Evolutionary conservation across 2,329 filamentous ascomycete genomes (phyloP).

Genomic region (Chalara sp.): DNA sequence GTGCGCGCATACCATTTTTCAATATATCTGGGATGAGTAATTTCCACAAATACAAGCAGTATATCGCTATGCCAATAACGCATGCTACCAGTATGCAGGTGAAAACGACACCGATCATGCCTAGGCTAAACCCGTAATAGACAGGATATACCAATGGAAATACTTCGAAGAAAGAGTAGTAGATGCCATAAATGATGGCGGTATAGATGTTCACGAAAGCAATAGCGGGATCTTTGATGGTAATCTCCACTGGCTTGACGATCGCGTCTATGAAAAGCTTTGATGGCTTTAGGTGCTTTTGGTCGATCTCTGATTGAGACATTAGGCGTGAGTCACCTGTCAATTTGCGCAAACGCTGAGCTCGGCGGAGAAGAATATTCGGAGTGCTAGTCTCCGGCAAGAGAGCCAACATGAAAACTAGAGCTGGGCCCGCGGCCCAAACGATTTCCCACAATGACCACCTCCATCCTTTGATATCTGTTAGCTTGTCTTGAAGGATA

Average conservation of each 20-base stretch:
- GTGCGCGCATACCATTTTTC: constrained; percentile 40
- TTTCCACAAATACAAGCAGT: constrained; percentile 20
- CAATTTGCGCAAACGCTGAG: constrained; percentile 51
- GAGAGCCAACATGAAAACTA: constrained; percentile 54
- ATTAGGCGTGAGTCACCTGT: constrained; percentile 44
- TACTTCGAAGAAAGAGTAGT: constrained; percentile 7
- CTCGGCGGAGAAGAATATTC: constrained; percentile 55
- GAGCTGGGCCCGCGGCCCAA: constrained; percentile 52
- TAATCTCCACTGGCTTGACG: constrained; percentile 8
- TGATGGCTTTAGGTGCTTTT: constrained; percentile 42
- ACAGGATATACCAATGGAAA: constrained; percentile 5
- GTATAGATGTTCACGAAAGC: constrained; percentile 51
- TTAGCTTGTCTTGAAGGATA: constrained; percentile 15
- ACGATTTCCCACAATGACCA: constrained; percentile 60
- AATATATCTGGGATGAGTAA: constrained; percentile 43
- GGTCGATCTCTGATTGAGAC: constrained; percentile 58
- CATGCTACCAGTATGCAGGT: not conserved
- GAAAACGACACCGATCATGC: constrained; percentile 2
- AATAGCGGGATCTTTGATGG: constrained; percentile 33
- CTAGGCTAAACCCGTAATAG: constrained; percentile 2
- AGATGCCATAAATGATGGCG: constrained; percentile 4
- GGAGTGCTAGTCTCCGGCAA: constrained; percentile 57
- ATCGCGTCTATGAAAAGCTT: constrained; percentile 34
- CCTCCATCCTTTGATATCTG: constrained; percentile 51
- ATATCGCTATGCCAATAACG: constrained; percentile 1